Base-by-base conservation (phyloP, 2,329 filamentous ascomycete species). In the Magnaporthiopsis rhizophila region DNA sequence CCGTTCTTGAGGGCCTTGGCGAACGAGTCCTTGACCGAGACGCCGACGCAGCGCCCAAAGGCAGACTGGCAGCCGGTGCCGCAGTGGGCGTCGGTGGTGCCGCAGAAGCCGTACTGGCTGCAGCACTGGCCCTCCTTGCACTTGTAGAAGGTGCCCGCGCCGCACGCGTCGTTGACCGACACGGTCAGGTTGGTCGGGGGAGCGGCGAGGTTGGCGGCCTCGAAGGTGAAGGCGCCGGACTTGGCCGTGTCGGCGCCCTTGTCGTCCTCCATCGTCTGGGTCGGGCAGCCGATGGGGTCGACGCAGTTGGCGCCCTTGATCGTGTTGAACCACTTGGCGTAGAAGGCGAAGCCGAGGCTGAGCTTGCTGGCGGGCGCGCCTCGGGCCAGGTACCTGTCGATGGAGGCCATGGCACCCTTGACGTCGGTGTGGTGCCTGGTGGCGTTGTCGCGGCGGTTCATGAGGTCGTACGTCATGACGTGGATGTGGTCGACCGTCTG, bases 391-490 rank as follows among this genome's bases (percentile, higher is more conserved):
- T 91, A 91, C 58, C 80, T 81, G 62, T 86, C 75, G 59, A 91
- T 73, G 3, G 83, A 77, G 6, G 80, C 76, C 8, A 81, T 73
- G 0, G 87, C 87, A 12, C 77, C 81, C 18, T 76, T 70, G 8
- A 90, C 78, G n/a, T 85, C 85, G 58, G 82, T 87, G 71, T 90
- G 87, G 73, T 91, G 89, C 45, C 77, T 80, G 3, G 88, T 89
- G 12, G 78, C 71, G 58, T 74, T 85, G 74, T 90, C 85, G 45
- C 89, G 85, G 45, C 88, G 83, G 76, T 90, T 89, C 80, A 89
- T 86, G 64, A 89, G 75, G 69, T 91, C 88, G 72, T 90, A 91
- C 1, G 83, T 81, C 89, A 90, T 83, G 70, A 82, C 63, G 69
- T 91, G 91, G 72, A 91, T 78, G 68, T 87, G 87, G 70, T 91